A percentile compares a stretch with the other conserved stretches of the same genome.
Evolutionary conservation across 2,329 filamentous ascomycete genomes (phyloP).

Genomic region (Aspergillus sergii): DNA sequence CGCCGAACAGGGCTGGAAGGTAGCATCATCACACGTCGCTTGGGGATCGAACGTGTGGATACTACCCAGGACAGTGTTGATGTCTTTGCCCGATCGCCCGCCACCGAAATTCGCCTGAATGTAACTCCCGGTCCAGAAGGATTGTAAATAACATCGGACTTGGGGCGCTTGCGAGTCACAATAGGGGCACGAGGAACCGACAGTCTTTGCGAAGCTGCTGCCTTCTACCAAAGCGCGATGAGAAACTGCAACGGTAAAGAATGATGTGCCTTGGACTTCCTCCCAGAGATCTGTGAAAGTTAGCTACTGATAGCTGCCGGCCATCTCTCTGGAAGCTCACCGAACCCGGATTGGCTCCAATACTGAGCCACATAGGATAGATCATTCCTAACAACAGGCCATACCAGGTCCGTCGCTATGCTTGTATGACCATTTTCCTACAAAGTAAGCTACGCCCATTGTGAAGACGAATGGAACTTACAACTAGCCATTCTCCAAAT

Average conservation of each 20-base stretch:
- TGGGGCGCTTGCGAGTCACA: conserved; percentile 70
- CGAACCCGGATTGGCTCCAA: conserved; percentile 64
- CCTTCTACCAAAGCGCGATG: conserved; percentile 66
- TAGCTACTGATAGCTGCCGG: neutral
- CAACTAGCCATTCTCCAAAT: conserved; percentile 72
- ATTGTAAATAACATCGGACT: conserved; percentile 72
- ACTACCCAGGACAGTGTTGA: conserved; percentile 64
- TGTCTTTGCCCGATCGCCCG: conserved; percentile 69
- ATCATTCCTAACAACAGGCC: conserved; percentile 77
- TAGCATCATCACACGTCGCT: conserved; percentile 45
- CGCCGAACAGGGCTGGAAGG: conserved; percentile 77
- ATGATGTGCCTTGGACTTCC: conserved; percentile 74
- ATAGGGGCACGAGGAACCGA: conserved; percentile 62
- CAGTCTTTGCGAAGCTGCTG: conserved; percentile 62
- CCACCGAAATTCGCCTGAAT: conserved; percentile 64
- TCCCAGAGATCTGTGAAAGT: conserved; percentile 69
- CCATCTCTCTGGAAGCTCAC: conserved; percentile 13
- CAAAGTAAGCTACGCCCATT: neutral
- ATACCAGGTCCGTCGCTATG: conserved; percentile 60
- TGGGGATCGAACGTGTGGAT: conserved; percentile 46
- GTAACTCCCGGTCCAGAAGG: conserved; percentile 69
- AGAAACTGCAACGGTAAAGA: conserved; percentile 73
- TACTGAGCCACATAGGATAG: conserved; percentile 64
- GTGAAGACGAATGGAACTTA: conserved; percentile 8
- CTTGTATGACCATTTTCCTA: conserved; percentile 57